Evolutionary conservation across 495 filamentous ascomycete genomes (phyloP).

Genomic region (Barbatosphaeria neglecta): DNA sequence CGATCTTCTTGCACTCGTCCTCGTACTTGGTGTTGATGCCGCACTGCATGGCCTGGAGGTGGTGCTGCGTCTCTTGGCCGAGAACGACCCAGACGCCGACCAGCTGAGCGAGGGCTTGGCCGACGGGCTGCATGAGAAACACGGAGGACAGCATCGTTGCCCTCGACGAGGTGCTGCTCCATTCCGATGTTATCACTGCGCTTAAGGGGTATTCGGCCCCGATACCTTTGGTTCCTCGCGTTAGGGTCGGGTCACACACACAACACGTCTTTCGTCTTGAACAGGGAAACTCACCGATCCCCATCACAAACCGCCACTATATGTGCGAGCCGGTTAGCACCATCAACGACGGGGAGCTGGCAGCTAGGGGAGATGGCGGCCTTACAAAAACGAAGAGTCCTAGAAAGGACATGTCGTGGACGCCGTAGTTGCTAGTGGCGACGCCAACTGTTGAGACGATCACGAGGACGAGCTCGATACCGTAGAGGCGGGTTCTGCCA

Average conservation of each 20-base stretch:
- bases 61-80: slow-evolving; percentile 53
- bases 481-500: slow-evolving; percentile 68
- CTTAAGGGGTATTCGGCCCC: slow-evolving; percentile 69
- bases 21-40: slow-evolving; percentile 34
- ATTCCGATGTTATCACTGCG: slow-evolving; percentile 66
- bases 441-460: slow-evolving; percentile 64
- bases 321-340: background rate
- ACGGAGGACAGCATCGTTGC: slow-evolving; percentile 70
- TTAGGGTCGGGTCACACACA: background rate
- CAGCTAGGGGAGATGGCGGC: background rate
- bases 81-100: slow-evolving; percentile 53
- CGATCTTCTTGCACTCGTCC: slow-evolving; percentile 51
- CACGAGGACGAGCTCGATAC: slow-evolving; percentile 67
- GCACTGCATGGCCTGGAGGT: slow-evolving; percentile 33
- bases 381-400: slow-evolving; percentile 22
- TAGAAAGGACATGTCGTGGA: slow-evolving; percentile 26
- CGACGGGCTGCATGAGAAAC: slow-evolving; percentile 71
- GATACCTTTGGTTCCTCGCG: slow-evolving; percentile 35
- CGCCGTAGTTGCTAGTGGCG: slow-evolving; percentile 46
- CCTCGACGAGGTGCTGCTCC: slow-evolving; percentile 58
- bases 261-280: too few relatives aligned
- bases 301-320: slow-evolving; percentile 27
- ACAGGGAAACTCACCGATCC: slow-evolving; percentile 18
- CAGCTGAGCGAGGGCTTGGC: slow-evolving; percentile 56
- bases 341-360: background rate